phyloP scores from a whole-genome alignment of 129 eudicot genomes.

The Mikania micrantha region DNA sequence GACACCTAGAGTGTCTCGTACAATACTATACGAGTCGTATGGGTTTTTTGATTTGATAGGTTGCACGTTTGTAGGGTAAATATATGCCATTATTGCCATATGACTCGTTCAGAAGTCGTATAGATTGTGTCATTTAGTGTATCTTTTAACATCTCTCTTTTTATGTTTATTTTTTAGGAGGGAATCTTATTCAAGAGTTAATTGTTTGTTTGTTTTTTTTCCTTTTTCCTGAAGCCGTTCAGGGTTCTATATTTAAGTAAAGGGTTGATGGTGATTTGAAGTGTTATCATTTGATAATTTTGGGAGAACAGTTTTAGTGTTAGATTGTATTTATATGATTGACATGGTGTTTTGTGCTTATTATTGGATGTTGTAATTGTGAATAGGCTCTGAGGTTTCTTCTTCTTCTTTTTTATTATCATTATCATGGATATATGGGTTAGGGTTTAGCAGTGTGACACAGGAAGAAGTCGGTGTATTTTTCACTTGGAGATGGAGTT shows the following conservation, averaged over 20 bases:
- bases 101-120: too few species aligned
- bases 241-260: not conserved
- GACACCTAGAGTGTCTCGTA: too few species aligned
- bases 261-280: conserved; percentile 5
- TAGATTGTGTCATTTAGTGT: too few species aligned
- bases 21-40: too few species aligned
- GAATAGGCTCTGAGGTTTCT: too few species aligned
- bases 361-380: not conserved
- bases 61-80: too few species aligned
- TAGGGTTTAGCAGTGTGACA: not conserved
- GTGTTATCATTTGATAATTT: not conserved
- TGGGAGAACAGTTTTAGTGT: not conserved
- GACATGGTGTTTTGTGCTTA: conserved; percentile 2
- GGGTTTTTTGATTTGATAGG: too few species aligned
- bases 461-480: not conserved
- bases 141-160: too few species aligned
- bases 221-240: not conserved
- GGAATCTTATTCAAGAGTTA: not conserved
- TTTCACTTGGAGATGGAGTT: not conserved
- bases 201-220: too few species aligned
- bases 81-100: too few species aligned
- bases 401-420: too few species aligned
- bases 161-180: too few species aligned
- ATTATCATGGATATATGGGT: not conserved
- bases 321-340: not conserved